Evolutionary conservation across 306 rosid genomes (phyloP).

Genomic region (Gastrolobium bilobum): DNA sequence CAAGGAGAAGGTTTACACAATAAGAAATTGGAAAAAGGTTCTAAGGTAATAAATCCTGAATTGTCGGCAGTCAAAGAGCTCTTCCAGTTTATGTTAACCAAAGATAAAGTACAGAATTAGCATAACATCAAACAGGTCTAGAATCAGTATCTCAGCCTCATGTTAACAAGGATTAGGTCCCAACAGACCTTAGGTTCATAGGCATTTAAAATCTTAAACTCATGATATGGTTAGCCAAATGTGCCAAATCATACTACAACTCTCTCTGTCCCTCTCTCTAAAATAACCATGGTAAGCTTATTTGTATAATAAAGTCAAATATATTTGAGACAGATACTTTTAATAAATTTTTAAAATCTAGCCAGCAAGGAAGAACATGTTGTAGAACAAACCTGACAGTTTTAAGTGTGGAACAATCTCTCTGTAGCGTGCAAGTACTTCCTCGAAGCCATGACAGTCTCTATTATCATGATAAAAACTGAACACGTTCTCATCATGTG

Average conservation of each 20-base stretch:
- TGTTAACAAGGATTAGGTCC: constrained; percentile 39
- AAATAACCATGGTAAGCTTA: constrained; percentile 5
- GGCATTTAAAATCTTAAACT: constrained; percentile 23
- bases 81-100: constrained; percentile 3
- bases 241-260: constrained; percentile 7
- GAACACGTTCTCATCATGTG: constrained; percentile 79
- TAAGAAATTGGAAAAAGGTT: constrained; percentile 15
- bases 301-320: constrained; percentile 12
- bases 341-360: constrained; percentile 31
- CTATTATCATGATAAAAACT: constrained; percentile 66
- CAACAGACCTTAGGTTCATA: constrained; percentile 14
- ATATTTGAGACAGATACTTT: constrained; percentile 13
- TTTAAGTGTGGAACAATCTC: constrained; percentile 80
- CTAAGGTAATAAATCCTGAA: constrained; percentile 4
- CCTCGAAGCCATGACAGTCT: constrained; percentile 86
- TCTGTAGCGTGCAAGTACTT: constrained; percentile 81
- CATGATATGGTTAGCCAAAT: constrained; percentile 23
- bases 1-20: background rate
- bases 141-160: constrained; percentile 22
- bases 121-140: constrained; percentile 31
- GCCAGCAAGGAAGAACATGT: constrained; percentile 37
- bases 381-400: constrained; percentile 74
- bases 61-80: constrained; percentile 21
- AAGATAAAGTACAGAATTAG: constrained; percentile 29
- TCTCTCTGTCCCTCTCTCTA: background rate